Evolutionary conservation across 1,139 yeast species (phyloP).

Genomic region (Kazachstania sp.): DNA sequence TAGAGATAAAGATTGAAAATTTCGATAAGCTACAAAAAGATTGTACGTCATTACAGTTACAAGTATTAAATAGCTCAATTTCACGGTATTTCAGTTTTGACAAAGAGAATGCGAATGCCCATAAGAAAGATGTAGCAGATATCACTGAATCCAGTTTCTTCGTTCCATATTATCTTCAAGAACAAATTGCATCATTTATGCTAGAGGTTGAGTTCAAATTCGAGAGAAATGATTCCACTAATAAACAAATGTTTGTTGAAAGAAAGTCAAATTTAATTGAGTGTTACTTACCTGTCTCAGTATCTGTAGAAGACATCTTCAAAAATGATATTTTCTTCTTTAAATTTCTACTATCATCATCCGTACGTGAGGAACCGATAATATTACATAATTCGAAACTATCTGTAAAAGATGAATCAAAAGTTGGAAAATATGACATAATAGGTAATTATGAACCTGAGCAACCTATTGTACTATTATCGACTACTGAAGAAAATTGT

Average conservation of each 20-base stretch:
- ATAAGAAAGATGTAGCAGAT: neutral
- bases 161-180: slow-evolving; percentile 15
- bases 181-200: slow-evolving; percentile 13
- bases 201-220: slow-evolving; percentile 8
- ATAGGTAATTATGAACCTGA: slow-evolving; percentile 17
- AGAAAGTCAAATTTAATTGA: slow-evolving; percentile 7
- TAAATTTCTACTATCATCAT: slow-evolving; percentile 26
- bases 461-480: slow-evolving; percentile 13
- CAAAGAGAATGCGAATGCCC: neutral
- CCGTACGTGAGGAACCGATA: slow-evolving; percentile 21
- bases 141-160: neutral
- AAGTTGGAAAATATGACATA: slow-evolving; percentile 12
- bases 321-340: slow-evolving; percentile 23
- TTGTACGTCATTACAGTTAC: neutral
- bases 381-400: slow-evolving; percentile 17
- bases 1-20: slow-evolving; percentile 14
- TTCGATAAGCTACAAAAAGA: neutral
- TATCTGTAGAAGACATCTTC: slow-evolving; percentile 30
- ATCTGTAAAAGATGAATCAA: slow-evolving; percentile 3
- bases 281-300: slow-evolving; percentile 25
- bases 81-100: neutral
- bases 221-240: neutral
- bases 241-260: slow-evolving; percentile 3
- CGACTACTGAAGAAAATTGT: slow-evolving; percentile 18
- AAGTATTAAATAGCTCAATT: neutral